Evolutionary conservation across 768 basidiomycete species (phyloP), one percentile per base, ranked within the genome.

Genomic region (Amanita rubescens): DNA sequence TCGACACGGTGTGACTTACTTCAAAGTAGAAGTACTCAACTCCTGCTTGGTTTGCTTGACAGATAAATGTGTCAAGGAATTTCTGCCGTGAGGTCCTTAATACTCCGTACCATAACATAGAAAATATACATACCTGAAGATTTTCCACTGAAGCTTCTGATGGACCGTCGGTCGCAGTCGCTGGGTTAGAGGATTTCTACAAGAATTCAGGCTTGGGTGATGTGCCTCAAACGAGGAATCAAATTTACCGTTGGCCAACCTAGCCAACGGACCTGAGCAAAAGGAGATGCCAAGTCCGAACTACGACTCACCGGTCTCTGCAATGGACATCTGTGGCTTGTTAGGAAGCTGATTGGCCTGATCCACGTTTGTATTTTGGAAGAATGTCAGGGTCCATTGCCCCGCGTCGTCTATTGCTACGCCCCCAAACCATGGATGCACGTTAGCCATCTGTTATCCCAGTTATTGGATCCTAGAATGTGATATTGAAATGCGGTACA

Each of bases 401-500:
- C 94, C 89, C 0, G 87, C 84, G 3, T 77, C 60, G 4, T 79
- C 66, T 22, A 85, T 81, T 7, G 79, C 75, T 24, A 85, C 78
- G 59, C 86, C 82, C n/a, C 87, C 94, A 65, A 96, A 97, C 91
- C 90, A 94, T 3, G 93, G 84, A 63, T 95, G 93, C 6, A 93
- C 90, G 57, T 96, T 95, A 5, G 90, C 79, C 86, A 94, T 80
- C 84, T 87, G 55, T 14, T 33, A n/a, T 33, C 39, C 3, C 1
- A 12, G 6, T 51, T 32, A n/a, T 25, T 35, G 27, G 24, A 17
- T 57, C 48, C 35, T 17, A 11, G 9, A 35, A 19, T n/a, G n/a
- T n/a, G n/a, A n/a, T 6, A 25, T 6, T 19, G 8, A 41, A 50
- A 35, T 50, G 9, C 49, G 19, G 25, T 8, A 43, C 78, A 30